Base-by-base conservation (phyloP, 2,329 filamentous ascomycete genomes). In the Sporothrix pallida region DNA sequence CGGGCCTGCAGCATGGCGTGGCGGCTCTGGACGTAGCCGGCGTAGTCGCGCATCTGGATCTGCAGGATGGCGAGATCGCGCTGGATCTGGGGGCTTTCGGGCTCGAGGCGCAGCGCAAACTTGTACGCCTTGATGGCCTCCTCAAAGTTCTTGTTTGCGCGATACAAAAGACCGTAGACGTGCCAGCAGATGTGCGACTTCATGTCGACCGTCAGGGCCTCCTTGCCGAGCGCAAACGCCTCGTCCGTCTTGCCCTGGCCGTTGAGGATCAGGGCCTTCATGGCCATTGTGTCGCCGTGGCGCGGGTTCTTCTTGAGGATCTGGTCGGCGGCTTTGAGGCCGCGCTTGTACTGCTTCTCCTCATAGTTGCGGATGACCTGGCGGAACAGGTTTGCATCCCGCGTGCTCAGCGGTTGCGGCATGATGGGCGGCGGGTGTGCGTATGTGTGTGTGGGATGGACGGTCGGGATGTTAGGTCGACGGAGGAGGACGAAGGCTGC, bases 121-220 rank as follows among this genome's bases (percentile, higher is more conserved):
- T 97, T 97, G 87, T 99, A 99, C 74, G 96, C 97, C 87, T 98
- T 98, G 85, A 98, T 98, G 10, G 97, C 95, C 84, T 98, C 96
- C 82, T 98, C 96, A 79, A 97, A 98, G 84, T 99, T 98, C 87
- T 98, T 98, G 80, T 93, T 92, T 68, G 93, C 92, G 70, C 95
- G 91, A 84, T 97, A 98, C 70, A 99, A 88, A 78, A 99, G 84
- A 46, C 97, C 96, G 82, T 98, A 99, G 75, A 99, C 96, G 83
- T 99, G 97, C 96, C 96, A 99, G 87, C 95, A 98, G 79, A 99
- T 95, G 83, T 98, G 95, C 79, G 95, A 98, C 86, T 97, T 98
- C 95, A 99, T 98, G 82, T 98, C 95, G 79, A 95, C 94, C 77
- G 92, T 94, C 78, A 99, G 87, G 48, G 97, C 96, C 77, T 94